Percentiles rank a stretch among this genome's conserved stretches.
Evolutionary conservation across 2,329 filamentous ascomycete genomes (phyloP).

Genomic region (Samsoniella hepiali): DNA sequence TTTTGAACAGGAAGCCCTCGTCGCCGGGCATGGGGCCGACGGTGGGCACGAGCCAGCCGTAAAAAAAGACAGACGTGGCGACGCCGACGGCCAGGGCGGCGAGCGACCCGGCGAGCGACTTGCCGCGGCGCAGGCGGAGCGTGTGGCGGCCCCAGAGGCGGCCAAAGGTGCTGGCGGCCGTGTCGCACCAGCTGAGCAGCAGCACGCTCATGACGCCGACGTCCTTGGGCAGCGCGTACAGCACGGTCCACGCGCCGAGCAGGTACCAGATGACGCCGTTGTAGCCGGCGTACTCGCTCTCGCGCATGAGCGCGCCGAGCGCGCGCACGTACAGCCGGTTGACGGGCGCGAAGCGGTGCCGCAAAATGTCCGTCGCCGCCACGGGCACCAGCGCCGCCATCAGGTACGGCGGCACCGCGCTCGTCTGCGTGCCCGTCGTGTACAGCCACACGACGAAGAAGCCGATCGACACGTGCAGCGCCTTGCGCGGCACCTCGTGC

Average conservation of each 20-base stretch:
- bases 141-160: constrained; percentile 88
- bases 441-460: constrained; percentile 91
- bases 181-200: constrained; percentile 96
- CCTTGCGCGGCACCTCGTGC: constrained; percentile 93
- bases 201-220: constrained; percentile 85
- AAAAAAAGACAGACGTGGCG: constrained; percentile 80
- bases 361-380: constrained; percentile 73
- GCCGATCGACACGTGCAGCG: constrained; percentile 91
- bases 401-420: constrained; percentile 77
- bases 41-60: constrained; percentile 76
- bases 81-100: constrained; percentile 82
- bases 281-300: constrained; percentile 89
- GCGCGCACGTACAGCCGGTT: constrained; percentile 84
- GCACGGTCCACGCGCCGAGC: constrained; percentile 80
- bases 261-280: constrained; percentile 98
- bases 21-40: constrained; percentile 67
- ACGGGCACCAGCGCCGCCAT: constrained; percentile 81
- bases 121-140: constrained; percentile 76
- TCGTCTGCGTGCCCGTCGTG: constrained; percentile 70
- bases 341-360: constrained; percentile 75
- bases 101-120: constrained; percentile 84
- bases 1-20: constrained; percentile 73
- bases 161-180: constrained; percentile 91
- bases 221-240: constrained; percentile 89
- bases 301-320: constrained; percentile 90